Conservation (phyloP, 352 stramenopile species). For the Phytophthora idaei region DNA sequence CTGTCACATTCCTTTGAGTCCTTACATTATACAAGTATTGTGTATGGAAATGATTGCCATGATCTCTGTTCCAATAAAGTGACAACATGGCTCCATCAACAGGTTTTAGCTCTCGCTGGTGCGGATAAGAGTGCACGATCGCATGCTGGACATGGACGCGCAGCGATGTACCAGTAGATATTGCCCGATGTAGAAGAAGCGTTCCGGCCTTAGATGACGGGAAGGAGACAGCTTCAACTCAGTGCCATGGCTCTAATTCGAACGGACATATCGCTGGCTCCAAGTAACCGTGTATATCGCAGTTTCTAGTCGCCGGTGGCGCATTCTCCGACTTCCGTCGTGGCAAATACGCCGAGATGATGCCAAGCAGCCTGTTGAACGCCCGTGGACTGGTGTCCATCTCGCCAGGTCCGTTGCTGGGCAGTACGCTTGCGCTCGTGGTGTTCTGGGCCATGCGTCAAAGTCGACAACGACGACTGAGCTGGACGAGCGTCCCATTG, state of each 20-base stretch:
- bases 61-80: too few relatives aligned
- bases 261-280: slow-evolving; percentile 16
- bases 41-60: neutral
- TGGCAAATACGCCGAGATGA: slow-evolving; percentile 6
- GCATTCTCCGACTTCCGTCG: slow-evolving; percentile 10
- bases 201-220: neutral
- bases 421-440: slow-evolving; percentile 29
- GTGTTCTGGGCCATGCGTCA: slow-evolving; percentile 30
- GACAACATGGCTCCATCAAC: too few relatives aligned
- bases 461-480: slow-evolving; percentile 12
- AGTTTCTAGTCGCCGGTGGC: neutral
- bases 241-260: neutral
- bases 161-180: too few relatives aligned
- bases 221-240: too few relatives aligned
- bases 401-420: slow-evolving; percentile 26
- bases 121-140: too few relatives aligned
- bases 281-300: slow-evolving; percentile 10
- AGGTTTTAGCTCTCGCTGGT: too few relatives aligned
- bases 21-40: neutral
- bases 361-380: slow-evolving; percentile 14
- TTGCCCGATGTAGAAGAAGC: too few relatives aligned
- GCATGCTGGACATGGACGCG: too few relatives aligned
- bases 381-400: slow-evolving; percentile 11
- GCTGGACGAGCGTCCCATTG: slow-evolving; percentile 27
- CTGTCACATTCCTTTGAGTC: neutral